phyloP scores from a whole-genome alignment of 257 asterid genomes.

The Solanum medicagineum region DNA sequence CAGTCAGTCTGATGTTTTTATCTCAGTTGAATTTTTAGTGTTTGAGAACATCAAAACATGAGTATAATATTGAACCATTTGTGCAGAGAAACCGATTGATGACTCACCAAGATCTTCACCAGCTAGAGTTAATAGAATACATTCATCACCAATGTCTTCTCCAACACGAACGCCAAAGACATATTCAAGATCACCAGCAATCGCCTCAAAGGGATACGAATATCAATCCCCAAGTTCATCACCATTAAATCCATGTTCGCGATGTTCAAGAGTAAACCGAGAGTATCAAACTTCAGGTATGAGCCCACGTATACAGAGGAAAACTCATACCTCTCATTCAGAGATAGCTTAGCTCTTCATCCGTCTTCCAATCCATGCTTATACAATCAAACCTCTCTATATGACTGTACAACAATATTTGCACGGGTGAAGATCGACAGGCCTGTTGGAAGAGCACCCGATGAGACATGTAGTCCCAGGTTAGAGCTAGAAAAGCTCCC shows the following conservation, averaged over 20 bases:
- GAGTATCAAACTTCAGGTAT: slow-evolving; percentile 10
- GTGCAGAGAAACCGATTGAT: slow-evolving; percentile 20
- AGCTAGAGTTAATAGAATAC: slow-evolving; percentile 11
- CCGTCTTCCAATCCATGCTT: neutral
- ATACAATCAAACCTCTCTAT: neutral
- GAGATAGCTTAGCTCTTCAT: neutral
- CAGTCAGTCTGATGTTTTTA: neutral
- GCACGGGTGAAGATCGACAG: neutral
- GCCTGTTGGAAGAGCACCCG: neutral
- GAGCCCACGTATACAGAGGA: slow-evolving; percentile 17
- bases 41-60: neutral
- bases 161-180: slow-evolving; percentile 14
- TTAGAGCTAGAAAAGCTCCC: slow-evolving; percentile 1
- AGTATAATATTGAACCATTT: neutral
- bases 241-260: slow-evolving; percentile 30
- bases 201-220: slow-evolving; percentile 6
- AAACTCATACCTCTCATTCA: neutral
- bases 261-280: slow-evolving; percentile 24
- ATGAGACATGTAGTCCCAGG: neutral
- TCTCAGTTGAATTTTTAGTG: neutral
- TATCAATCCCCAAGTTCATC: slow-evolving; percentile 29
- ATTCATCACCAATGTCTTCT: slow-evolving; percentile 19
- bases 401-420: neutral
- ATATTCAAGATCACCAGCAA: slow-evolving; percentile 2
- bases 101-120: slow-evolving; percentile 28